Conservation (phyloP, 345 rosid genomes). For the Turritis glabra region DNA sequence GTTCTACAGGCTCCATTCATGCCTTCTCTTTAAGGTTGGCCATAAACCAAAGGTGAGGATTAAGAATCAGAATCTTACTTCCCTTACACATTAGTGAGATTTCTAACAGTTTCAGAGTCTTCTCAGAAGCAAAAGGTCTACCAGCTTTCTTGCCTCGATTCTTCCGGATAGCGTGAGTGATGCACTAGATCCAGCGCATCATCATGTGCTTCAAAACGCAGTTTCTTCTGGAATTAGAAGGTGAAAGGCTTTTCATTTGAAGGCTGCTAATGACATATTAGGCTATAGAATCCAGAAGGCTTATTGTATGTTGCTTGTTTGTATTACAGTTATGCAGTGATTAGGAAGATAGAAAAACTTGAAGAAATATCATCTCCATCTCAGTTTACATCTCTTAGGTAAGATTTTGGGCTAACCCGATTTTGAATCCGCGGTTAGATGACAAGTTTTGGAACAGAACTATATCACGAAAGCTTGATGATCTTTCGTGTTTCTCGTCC, state of each 20-base stretch:
- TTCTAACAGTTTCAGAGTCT: constrained; percentile 1
- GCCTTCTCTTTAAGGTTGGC: constrained; percentile 65
- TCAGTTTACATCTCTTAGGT: constrained; percentile 54
- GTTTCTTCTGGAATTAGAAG: constrained; percentile 72
- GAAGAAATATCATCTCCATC: constrained; percentile 54
- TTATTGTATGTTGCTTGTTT: neutral
- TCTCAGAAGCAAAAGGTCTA: constrained; percentile 62
- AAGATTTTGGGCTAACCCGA: constrained; percentile 3
- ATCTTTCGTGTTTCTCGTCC: neutral
- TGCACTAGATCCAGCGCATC: constrained; percentile 76
- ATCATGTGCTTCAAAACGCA: constrained; percentile 75
- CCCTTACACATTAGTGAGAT: neutral
- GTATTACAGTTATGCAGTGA: constrained; percentile 56
- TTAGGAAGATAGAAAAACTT: constrained; percentile 67
- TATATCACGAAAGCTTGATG: neutral
- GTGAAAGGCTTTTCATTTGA: constrained; percentile 39
- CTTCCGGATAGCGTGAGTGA: constrained; percentile 80
- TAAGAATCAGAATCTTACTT: constrained; percentile 12
- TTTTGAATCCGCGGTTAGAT: neutral
- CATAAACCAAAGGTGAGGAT: constrained; percentile 64
- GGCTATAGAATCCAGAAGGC: neutral
- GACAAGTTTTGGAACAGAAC: constrained; percentile 9
- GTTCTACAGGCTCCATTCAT: constrained; percentile 90
- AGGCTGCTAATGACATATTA: neutral
- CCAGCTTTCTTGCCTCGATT: constrained; percentile 72